Evolutionary conservation across 176 grass and related monocot genomes (phyloP).

Genomic region (Ampelocalamus luodianensis): DNA sequence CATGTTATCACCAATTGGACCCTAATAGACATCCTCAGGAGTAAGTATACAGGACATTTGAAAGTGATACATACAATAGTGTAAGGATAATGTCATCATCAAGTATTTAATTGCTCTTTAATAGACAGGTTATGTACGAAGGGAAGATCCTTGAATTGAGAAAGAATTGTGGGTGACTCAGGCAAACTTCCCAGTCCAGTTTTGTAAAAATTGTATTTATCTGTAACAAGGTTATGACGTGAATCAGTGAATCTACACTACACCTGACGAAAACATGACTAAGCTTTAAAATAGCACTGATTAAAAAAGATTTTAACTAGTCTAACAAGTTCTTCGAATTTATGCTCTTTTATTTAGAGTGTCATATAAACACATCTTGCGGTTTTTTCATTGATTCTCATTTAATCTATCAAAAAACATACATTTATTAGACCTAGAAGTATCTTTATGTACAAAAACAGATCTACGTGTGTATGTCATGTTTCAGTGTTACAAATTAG

Average conservation of each 20-base stretch:
- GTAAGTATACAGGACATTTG: slow-evolving; percentile 29
- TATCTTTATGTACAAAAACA: slow-evolving; percentile 9
- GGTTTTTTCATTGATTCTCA: background rate
- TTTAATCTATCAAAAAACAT: background rate
- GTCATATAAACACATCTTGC: background rate
- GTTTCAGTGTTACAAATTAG: background rate
- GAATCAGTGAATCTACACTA: background rate
- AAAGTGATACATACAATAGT: slow-evolving; percentile 24
- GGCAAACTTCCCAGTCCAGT: background rate
- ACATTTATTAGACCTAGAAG: background rate
- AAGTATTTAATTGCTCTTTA: slow-evolving; percentile 39
- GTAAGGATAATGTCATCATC: slow-evolving; percentile 34
- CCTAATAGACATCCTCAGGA: slow-evolving; percentile 32
- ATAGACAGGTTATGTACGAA: slow-evolving; percentile 37
- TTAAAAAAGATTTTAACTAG: background rate
- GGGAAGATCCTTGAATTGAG: slow-evolving; percentile 2
- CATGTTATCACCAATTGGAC: slow-evolving; percentile 26
- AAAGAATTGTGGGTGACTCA: background rate
- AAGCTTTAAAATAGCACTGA: background rate
- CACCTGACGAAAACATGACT: background rate
- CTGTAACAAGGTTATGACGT: background rate
- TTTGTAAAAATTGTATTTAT: slow-evolving; percentile 1
- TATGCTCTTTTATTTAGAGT: background rate
- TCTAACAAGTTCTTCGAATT: background rate
- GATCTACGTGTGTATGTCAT: background rate